These are phyloP conservation scores for Solanum etuberosum DNA, from an alignment of 257 asterid species.

Conservation along the genomic window DNA sequence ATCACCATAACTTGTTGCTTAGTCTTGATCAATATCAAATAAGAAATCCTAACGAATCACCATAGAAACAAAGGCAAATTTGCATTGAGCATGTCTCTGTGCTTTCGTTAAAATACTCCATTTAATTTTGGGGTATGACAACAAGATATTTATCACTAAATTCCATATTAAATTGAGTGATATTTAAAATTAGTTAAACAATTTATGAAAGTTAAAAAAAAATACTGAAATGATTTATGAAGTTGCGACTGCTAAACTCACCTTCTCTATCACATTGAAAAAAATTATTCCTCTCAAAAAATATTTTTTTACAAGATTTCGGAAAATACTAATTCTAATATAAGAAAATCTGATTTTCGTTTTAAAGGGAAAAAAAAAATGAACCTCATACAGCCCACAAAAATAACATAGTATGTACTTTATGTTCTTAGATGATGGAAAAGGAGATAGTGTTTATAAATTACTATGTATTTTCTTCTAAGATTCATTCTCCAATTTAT, in stretches of 20 bases:
- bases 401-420: not conserved
- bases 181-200: not conserved
- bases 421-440: not conserved
- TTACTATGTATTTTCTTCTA: not conserved
- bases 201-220: not conserved
- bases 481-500: not conserved
- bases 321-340: not conserved
- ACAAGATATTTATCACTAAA: not conserved
- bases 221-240: not conserved
- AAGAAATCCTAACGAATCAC: not conserved
- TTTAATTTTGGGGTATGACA: not conserved
- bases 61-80: not conserved
- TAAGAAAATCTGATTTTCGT: not conserved
- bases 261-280: not conserved
- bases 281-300: not conserved
- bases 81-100: not conserved
- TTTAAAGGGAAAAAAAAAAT: not conserved
- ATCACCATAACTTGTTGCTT: not conserved
- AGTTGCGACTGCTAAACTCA: not conserved
- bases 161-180: not conserved
- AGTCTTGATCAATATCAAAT: not conserved
- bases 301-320: not conserved
- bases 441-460: not conserved
- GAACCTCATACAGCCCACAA: not conserved
- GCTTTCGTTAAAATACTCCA: not conserved